A percentile compares a stretch with the other conserved stretches of the same genome.
These are phyloP conservation scores for Celoporthe dispersa DNA, from an alignment of 2,329 filamentous ascomycete species.

Conservation along the genomic window DNA sequence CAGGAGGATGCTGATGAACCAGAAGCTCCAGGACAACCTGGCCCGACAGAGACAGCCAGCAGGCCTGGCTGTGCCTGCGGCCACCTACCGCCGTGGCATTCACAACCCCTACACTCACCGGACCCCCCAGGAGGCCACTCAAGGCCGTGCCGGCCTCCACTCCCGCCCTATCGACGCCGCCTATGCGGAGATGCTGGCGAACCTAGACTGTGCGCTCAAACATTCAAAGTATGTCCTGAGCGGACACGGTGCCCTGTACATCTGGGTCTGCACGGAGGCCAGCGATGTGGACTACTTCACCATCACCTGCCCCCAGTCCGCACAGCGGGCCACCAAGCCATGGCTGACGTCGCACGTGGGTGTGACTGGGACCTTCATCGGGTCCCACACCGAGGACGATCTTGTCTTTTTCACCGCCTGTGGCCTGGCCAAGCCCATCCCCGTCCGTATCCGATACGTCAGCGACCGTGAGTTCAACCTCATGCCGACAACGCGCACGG, in stretches of 20 bases:
- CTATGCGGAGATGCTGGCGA: conserved; percentile 43
- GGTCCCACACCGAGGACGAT: conserved; percentile 39
- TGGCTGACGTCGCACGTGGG: conserved; percentile 46
- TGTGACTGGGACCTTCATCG: conserved; percentile 33
- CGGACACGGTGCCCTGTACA: conserved; percentile 49
- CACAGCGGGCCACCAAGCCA: conserved; percentile 41
- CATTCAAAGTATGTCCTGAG: conserved; percentile 53
- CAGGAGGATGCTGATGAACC: not conserved
- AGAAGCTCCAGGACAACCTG: not conserved
- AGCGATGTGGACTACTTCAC: conserved; percentile 40
- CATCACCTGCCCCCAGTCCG: conserved; percentile 46
- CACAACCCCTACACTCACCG: conserved; percentile 1
- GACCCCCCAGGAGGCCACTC: conserved; percentile 1
- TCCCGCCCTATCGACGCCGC: conserved; percentile 34
- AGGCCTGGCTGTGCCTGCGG: not conserved
- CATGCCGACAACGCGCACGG: conserved; percentile 1
- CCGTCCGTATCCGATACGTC: conserved; percentile 47
- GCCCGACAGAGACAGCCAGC: not conserved
- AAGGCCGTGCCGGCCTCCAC: not conserved
- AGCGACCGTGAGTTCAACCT: conserved; percentile 28
- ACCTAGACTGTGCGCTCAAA: conserved; percentile 45
- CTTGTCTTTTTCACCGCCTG: conserved; percentile 50
- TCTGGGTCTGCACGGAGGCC: conserved; percentile 46
- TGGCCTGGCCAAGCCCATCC: conserved; percentile 31
- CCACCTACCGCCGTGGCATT: not conserved